These are phyloP conservation scores for Candida maesae DNA, from an alignment of 805 yeast genomes.

Conservation along the genomic window DNA sequence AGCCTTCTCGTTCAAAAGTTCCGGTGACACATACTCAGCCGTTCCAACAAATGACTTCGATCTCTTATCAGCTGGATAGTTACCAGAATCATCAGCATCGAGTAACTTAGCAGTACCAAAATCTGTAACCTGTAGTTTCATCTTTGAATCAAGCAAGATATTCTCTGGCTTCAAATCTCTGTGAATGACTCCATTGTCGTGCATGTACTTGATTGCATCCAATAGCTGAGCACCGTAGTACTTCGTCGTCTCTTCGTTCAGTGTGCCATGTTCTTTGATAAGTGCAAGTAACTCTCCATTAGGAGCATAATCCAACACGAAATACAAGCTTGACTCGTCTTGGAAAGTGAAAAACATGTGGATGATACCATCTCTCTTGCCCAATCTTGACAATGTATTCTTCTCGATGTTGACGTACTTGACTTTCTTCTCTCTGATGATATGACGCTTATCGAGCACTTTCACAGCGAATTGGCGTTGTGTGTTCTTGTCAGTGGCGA, in stretches of 20 bases:
- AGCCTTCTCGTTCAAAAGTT: slow-evolving; percentile 66
- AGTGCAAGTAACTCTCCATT: slow-evolving; percentile 71
- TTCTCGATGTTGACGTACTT: slow-evolving; percentile 83
- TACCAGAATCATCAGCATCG: slow-evolving; percentile 43
- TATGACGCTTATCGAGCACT: slow-evolving; percentile 70
- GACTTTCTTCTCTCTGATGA: slow-evolving; percentile 77
- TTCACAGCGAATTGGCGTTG: slow-evolving; percentile 76
- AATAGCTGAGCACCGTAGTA: slow-evolving; percentile 72
- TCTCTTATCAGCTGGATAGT: slow-evolving; percentile 61
- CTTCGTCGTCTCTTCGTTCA: slow-evolving; percentile 63
- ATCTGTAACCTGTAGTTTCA: slow-evolving; percentile 70
- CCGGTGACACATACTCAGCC: slow-evolving; percentile 83
- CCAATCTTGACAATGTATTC: slow-evolving; percentile 69
- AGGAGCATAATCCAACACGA: slow-evolving; percentile 74
- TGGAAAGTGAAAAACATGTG: slow-evolving; percentile 76
- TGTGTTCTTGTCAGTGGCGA: slow-evolving; percentile 78
- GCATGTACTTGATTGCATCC: slow-evolving; percentile 71
- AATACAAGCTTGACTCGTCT: slow-evolving; percentile 68
- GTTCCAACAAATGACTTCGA: slow-evolving; percentile 86
- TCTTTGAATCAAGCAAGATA: slow-evolving; percentile 57
- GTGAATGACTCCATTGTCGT: slow-evolving; percentile 71
- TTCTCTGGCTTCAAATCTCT: slow-evolving; percentile 85
- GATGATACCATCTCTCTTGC: slow-evolving; percentile 56
- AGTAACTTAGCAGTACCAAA: slow-evolving; percentile 80
- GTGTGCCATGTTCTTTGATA: slow-evolving; percentile 64